A percentile compares a stretch with the other conserved stretches of the same genome.
These are phyloP conservation scores for Angomonas deanei DNA, from an alignment of 208 protist species.

Conservation along the genomic window DNA sequence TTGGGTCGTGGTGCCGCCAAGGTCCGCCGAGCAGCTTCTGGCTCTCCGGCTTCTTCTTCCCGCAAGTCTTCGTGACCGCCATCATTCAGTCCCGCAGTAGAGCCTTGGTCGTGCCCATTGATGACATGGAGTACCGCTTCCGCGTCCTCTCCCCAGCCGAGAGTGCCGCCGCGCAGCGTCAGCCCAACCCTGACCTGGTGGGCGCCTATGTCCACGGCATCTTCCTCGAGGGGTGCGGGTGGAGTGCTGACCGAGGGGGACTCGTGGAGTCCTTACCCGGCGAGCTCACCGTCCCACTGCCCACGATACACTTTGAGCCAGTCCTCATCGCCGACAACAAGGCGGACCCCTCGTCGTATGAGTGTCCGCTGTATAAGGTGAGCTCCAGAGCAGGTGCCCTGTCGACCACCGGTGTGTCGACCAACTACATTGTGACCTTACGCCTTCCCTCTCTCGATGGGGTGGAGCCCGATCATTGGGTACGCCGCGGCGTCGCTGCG, in stretches of 20 bases:
- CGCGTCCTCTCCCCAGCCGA: conserved; percentile 27
- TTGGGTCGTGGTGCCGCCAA: conserved; percentile 83
- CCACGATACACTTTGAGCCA: conserved; percentile 86
- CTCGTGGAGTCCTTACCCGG: conserved; percentile 78
- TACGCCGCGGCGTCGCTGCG: conserved; percentile 84
- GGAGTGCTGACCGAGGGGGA: conserved; percentile 31
- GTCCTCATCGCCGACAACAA: conserved; percentile 39
- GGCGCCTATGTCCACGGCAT: conserved; percentile 91
- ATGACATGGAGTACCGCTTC: conserved; percentile 77
- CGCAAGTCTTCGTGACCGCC: conserved; percentile 91
- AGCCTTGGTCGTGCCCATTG: conserved; percentile 80
- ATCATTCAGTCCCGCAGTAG: conserved; percentile 87
- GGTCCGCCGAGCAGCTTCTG: conserved; percentile 90
- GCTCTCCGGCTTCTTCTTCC: conserved; percentile 98
- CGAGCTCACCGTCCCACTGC: conserved; percentile 77
- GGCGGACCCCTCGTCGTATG: conserved; percentile 35
- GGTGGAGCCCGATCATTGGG: conserved; percentile 84
- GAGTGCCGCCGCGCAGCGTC: conserved; percentile 14
- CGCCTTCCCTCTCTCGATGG: conserved; percentile 54
- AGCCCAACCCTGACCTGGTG: conserved; percentile 18
- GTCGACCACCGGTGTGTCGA: conserved; percentile 88
- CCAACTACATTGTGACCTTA: conserved; percentile 87
- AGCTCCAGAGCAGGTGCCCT: conserved; percentile 79
- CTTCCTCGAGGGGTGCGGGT: conserved; percentile 87
- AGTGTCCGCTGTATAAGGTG: conserved; percentile 92